These are phyloP conservation scores for Tetrapyrgos nigripes DNA, from an alignment of 1,284 basidiomycete species.

Conservation along the genomic window DNA sequence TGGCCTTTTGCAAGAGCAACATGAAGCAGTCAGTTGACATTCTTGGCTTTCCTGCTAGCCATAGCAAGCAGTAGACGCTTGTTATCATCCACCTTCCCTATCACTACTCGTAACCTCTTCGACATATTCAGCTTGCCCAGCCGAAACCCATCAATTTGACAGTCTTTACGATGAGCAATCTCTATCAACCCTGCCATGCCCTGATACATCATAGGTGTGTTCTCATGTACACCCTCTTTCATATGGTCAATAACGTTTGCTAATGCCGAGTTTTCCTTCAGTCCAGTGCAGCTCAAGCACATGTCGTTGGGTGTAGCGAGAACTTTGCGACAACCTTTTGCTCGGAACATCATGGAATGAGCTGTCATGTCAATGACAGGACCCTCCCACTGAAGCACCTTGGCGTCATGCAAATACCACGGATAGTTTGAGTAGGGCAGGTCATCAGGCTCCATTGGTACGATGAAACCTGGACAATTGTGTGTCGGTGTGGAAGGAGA, in stretches of 20 bases:
- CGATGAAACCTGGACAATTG: too few relatives aligned
- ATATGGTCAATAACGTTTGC: slow-evolving; percentile 17
- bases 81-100: slow-evolving; percentile 19
- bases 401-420: too few relatives aligned
- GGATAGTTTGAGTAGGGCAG: too few relatives aligned
- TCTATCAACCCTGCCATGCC: slow-evolving; percentile 14
- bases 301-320: too few relatives aligned
- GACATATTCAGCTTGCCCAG: slow-evolving; percentile 29
- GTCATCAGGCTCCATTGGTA: too few relatives aligned
- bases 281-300: slow-evolving; percentile 24
- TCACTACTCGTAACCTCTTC: slow-evolving; percentile 18
- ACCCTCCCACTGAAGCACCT: too few relatives aligned
- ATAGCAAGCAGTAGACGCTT: slow-evolving; percentile 21
- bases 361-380: too few relatives aligned
- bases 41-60: neutral
- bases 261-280: slow-evolving; percentile 20
- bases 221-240: too few relatives aligned
- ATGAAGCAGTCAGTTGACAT: slow-evolving; percentile 5
- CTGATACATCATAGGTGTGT: slow-evolving; percentile 19
- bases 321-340: too few relatives aligned
- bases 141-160: slow-evolving; percentile 19
- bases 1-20: neutral
- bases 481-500: too few relatives aligned
- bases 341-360: too few relatives aligned
- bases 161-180: slow-evolving; percentile 18